These are phyloP conservation scores for Daldinia eschscholtzii DNA, from an alignment of 2,329 filamentous ascomycete genomes.

Conservation along the genomic window DNA sequence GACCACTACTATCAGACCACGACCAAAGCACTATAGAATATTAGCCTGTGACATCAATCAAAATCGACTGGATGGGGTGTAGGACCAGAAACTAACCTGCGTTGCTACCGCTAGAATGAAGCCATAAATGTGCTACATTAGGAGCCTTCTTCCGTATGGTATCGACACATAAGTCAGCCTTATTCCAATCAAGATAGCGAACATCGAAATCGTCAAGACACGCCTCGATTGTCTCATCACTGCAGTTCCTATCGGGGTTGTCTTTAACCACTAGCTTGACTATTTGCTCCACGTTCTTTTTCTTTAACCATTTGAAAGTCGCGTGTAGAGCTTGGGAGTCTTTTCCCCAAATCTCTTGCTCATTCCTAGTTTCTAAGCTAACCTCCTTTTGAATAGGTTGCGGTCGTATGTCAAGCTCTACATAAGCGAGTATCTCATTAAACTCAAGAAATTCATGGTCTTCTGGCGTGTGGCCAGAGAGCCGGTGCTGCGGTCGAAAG, in stretches of 20 bases:
- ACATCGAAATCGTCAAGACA: conserved; percentile 31
- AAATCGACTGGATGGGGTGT: too few relatives aligned
- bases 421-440: conserved; percentile 26
- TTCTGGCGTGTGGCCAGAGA: conserved; percentile 27
- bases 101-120: conserved; percentile 30
- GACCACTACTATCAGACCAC: conserved; percentile 27
- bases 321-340: conserved; percentile 24
- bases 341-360: conserved; percentile 18
- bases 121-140: conserved; percentile 31
- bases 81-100: conserved; percentile 11
- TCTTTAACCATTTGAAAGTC: conserved; percentile 30
- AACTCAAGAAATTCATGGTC: conserved; percentile 32
- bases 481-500: conserved; percentile 24
- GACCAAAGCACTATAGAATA: conserved; percentile 27
- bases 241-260: conserved; percentile 26
- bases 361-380: conserved; percentile 5
- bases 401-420: conserved; percentile 28
- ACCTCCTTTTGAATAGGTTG: not conserved
- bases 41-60: not conserved
- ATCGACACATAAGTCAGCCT: conserved; percentile 28
- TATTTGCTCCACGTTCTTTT: conserved; percentile 34
- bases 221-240: conserved; percentile 30
- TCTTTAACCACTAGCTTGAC: conserved; percentile 30
- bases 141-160: conserved; percentile 28
- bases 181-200: conserved; percentile 32